Conservation (phyloP, 257 asterid species). For the Pogostemon cablin region DNA sequence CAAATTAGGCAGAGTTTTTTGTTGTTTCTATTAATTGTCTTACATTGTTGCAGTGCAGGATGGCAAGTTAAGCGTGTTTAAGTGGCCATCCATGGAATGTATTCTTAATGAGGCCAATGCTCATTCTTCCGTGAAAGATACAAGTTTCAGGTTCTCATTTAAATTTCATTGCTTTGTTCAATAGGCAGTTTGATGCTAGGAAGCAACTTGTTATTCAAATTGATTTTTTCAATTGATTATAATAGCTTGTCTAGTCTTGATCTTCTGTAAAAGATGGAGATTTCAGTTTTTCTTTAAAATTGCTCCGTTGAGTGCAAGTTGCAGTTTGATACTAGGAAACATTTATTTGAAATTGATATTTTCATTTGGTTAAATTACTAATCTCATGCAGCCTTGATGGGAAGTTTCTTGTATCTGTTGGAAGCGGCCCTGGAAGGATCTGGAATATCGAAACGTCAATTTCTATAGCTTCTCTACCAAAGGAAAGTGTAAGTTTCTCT, state of each 20-base stretch:
- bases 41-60: slow-evolving; percentile 72
- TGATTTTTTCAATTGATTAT: slow-evolving; percentile 26
- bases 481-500: slow-evolving; percentile 55
- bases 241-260: slow-evolving; percentile 57
- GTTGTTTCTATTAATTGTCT: slow-evolving; percentile 34
- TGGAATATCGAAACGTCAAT: slow-evolving; percentile 70
- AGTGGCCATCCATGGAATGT: slow-evolving; percentile 89
- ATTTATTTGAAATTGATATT: slow-evolving; percentile 17
- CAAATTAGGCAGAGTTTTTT: slow-evolving; percentile 11
- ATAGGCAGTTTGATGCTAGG: slow-evolving; percentile 21
- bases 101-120: slow-evolving; percentile 60
- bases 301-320: slow-evolving; percentile 20
- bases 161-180: slow-evolving; percentile 20
- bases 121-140: slow-evolving; percentile 82
- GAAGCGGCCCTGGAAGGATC: slow-evolving; percentile 85
- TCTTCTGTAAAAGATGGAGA: slow-evolving; percentile 83
- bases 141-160: slow-evolving; percentile 76
- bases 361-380: slow-evolving; percentile 25
- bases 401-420: slow-evolving; percentile 83
- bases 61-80: slow-evolving; percentile 85
- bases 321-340: slow-evolving; percentile 24
- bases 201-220: slow-evolving; percentile 15
- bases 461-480: slow-evolving; percentile 64
- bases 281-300: slow-evolving; percentile 64
- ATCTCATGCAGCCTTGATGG: slow-evolving; percentile 75